phyloP scores from a whole-genome alignment of 768 basidiomycete genomes.

The Trametopsis cervina region DNA sequence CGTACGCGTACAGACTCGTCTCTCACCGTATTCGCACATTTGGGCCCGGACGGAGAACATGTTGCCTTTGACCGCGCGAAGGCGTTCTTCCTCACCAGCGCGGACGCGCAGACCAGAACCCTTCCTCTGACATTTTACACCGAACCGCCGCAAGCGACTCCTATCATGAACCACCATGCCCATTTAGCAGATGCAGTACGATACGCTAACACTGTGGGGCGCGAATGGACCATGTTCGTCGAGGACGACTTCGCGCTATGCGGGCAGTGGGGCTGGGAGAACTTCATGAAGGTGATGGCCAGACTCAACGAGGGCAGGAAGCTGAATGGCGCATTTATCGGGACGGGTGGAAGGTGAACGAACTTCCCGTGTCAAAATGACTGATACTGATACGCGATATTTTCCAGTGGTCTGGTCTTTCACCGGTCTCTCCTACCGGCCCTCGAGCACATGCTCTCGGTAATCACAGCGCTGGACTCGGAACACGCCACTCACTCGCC shows the following conservation, averaged over 20 bases:
- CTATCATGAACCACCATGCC: neutral
- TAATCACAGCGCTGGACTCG: neutral
- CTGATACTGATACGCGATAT: too few species aligned
- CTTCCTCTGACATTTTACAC: conserved; percentile 2
- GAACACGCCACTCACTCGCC: neutral
- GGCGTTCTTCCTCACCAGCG: neutral
- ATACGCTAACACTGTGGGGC: neutral
- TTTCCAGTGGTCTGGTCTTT: conserved; percentile 5
- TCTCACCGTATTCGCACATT: conserved; percentile 6
- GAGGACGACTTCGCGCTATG: conserved; percentile 10
- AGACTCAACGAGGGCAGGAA: neutral
- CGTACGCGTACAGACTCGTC: neutral
- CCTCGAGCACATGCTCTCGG: neutral
- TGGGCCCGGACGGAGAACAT: conserved; percentile 2
- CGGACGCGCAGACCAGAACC: neutral
- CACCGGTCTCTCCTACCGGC: conserved; percentile 6
- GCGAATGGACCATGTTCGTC: conserved; percentile 12
- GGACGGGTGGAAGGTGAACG: conserved; percentile 11
- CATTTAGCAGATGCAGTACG: conserved; percentile 6
- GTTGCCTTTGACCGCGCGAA: conserved; percentile 6
- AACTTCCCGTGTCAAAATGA: neutral
- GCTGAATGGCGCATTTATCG: conserved; percentile 7
- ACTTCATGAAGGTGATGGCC: conserved; percentile 2
- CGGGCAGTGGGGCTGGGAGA: conserved; percentile 6
- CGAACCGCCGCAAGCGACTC: neutral